Percentiles rank a stretch among this genome's conserved stretches.
phyloP scores from a whole-genome alignment of 2,329 filamentous ascomycete genomes.

The Aspergillus uvarum region DNA sequence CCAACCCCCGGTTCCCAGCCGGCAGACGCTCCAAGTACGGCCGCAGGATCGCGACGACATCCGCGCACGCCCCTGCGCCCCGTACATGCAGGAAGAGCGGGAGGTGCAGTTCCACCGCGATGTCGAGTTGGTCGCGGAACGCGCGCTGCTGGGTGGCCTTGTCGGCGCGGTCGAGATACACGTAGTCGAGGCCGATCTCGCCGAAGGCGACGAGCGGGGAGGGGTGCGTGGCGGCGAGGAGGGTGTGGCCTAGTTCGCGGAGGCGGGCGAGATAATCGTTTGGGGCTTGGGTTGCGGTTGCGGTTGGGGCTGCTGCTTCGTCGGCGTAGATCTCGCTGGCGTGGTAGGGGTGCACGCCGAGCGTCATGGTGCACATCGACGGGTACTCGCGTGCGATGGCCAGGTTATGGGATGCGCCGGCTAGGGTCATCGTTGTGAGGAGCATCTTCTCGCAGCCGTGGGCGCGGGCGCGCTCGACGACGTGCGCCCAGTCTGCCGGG shows the following conservation, averaged over 20 bases:
- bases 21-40: constrained; percentile 42
- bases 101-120: constrained; percentile 37
- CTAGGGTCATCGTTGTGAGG: constrained; percentile 43
- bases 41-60: constrained; percentile 38
- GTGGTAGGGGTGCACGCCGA: constrained; percentile 55
- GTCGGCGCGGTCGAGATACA: constrained; percentile 45
- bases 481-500: constrained; percentile 44
- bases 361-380: constrained; percentile 46
- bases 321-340: constrained; percentile 44
- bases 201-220: constrained; percentile 48
- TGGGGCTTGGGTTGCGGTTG: not conserved
- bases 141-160: constrained; percentile 44
- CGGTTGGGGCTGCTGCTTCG: not conserved
- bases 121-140: constrained; percentile 45
- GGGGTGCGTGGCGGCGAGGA: constrained; percentile 24
- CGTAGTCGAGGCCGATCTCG: constrained; percentile 54
- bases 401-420: constrained; percentile 43
- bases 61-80: constrained; percentile 37
- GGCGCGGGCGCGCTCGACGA: constrained; percentile 20
- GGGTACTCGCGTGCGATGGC: constrained; percentile 33
- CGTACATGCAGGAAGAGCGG: constrained; percentile 40
- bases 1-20: constrained; percentile 56
- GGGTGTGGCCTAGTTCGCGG: constrained; percentile 18
- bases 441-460: constrained; percentile 25
- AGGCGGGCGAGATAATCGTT: constrained; percentile 18